A percentile compares a stretch with the other conserved stretches of the same genome.
These are phyloP conservation scores for Carallia pectinifolia DNA, from an alignment of 345 rosid species.

Conservation along the genomic window DNA sequence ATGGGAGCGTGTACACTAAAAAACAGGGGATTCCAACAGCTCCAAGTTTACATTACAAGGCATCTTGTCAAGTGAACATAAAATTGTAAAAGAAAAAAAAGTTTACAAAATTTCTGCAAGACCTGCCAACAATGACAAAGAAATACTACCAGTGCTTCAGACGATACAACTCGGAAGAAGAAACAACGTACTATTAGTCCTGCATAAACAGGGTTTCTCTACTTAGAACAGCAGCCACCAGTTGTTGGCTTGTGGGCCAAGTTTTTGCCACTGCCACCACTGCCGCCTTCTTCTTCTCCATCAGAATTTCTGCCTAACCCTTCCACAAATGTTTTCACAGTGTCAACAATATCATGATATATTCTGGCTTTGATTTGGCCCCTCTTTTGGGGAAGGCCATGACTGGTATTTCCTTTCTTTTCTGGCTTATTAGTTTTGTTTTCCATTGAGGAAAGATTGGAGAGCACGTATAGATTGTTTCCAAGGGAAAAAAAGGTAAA, in stretches of 20 bases:
- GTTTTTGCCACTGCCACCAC: neutral
- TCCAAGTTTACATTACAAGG: too few relatives aligned
- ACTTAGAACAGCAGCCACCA: neutral
- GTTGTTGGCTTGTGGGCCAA: neutral
- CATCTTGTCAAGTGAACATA: too few relatives aligned
- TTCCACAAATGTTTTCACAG: neutral
- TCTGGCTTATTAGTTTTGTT: neutral
- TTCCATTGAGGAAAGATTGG: conserved; percentile 3
- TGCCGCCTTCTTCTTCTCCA: neutral
- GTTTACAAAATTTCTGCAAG: too few relatives aligned
- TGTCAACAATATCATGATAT: neutral
- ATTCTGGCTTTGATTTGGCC: conserved; percentile 1
- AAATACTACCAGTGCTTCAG: too few relatives aligned
- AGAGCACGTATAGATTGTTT: too few relatives aligned
- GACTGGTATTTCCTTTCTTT: neutral
- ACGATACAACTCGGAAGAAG: too few relatives aligned
- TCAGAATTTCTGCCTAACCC: neutral
- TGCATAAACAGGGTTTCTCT: neutral
- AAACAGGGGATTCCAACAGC: too few relatives aligned
- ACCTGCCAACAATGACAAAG: too few relatives aligned
- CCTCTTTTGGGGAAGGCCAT: neutral
- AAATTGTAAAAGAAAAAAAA: too few relatives aligned
- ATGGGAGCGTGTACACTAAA: too few relatives aligned
- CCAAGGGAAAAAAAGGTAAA: neutral
- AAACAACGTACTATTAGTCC: neutral